phyloP scores from a whole-genome alignment of 371 early-diverging fungal species.

The Rhizopus sp. region DNA sequence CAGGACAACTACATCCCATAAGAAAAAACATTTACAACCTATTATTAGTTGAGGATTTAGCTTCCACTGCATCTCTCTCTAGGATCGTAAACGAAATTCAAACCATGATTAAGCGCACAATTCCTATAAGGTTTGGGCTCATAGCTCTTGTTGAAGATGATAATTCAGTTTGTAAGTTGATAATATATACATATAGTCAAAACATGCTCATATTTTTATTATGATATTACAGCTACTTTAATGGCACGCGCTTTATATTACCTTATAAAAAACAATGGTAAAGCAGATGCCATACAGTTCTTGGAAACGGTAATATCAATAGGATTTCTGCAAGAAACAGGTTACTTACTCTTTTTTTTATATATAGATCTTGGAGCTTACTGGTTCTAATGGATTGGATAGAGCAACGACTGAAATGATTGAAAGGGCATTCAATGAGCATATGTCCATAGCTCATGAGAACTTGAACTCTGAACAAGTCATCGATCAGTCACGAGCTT shows the following conservation, averaged over 20 bases:
- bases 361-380: constrained; percentile 4
- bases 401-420: background rate
- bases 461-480: constrained; percentile 29
- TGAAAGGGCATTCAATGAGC: background rate
- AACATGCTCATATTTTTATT: background rate
- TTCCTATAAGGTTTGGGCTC: constrained; percentile 86
- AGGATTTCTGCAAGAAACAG: background rate
- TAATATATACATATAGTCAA: background rate
- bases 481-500: constrained; percentile 24
- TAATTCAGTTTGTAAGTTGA: constrained; percentile 24
- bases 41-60: constrained; percentile 71
- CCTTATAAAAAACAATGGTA: constrained; percentile 37
- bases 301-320: constrained; percentile 31
- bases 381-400: background rate
- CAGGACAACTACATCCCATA: constrained; percentile 75
- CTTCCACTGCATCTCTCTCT: constrained; percentile 46
- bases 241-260: constrained; percentile 53
- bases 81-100: constrained; percentile 56
- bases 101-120: constrained; percentile 59
- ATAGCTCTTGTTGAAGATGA: constrained; percentile 61
- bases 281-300: constrained; percentile 32
- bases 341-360: background rate
- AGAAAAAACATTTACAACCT: constrained; percentile 72
- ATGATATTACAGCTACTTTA: constrained; percentile 26
- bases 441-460: background rate